A percentile compares a stretch with the other conserved stretches of the same genome.
Conservation (phyloP, 1,284 basidiomycete genomes). For the Sutorius eximius region DNA sequence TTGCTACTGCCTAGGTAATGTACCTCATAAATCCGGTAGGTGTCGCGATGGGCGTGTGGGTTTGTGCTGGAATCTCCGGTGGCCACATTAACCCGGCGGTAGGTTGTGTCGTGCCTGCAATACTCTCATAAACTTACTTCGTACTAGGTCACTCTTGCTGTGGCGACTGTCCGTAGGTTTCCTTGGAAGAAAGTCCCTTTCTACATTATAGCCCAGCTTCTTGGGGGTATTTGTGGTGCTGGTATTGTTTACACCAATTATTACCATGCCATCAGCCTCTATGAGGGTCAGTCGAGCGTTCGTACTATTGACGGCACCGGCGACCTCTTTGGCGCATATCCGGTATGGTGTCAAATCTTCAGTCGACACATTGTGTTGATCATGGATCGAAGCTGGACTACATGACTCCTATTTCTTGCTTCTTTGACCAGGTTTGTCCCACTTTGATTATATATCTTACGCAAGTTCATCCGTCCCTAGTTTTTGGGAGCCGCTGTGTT, state of each 20-base stretch:
- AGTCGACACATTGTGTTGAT: slow-evolving; percentile 14
- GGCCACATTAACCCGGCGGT: slow-evolving; percentile 81
- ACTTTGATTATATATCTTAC: slow-evolving; percentile 3
- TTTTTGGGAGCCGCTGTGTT: slow-evolving; percentile 63
- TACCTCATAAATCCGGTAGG: slow-evolving; percentile 30
- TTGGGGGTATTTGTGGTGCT: slow-evolving; percentile 70
- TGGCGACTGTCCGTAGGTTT: slow-evolving; percentile 71
- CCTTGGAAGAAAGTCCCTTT: slow-evolving; percentile 76
- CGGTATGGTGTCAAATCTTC: slow-evolving; percentile 43
- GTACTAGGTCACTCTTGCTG: slow-evolving; percentile 60
- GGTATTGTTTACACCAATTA: slow-evolving; percentile 76
- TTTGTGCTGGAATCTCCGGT: slow-evolving; percentile 65
- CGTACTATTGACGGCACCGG: slow-evolving; percentile 70
- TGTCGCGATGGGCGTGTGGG: slow-evolving; percentile 65
- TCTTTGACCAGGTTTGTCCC: slow-evolving; percentile 54
- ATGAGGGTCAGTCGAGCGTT: slow-evolving; percentile 59
- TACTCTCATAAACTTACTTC: slow-evolving; percentile 3
- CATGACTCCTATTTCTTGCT: slow-evolving; percentile 56
- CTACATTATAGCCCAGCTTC: slow-evolving; percentile 69
- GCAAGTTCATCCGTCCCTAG: slow-evolving; percentile 23
- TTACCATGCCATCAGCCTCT: slow-evolving; percentile 68
- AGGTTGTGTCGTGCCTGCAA: slow-evolving; percentile 22
- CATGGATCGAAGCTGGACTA: slow-evolving; percentile 47
- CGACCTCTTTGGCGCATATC: slow-evolving; percentile 68
- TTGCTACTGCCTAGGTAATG: neutral